A percentile compares a stretch with the other conserved stretches of the same genome.
Conservation (phyloP, 192 early-diverging fungal species). For the Chytriomyces confervae region DNA sequence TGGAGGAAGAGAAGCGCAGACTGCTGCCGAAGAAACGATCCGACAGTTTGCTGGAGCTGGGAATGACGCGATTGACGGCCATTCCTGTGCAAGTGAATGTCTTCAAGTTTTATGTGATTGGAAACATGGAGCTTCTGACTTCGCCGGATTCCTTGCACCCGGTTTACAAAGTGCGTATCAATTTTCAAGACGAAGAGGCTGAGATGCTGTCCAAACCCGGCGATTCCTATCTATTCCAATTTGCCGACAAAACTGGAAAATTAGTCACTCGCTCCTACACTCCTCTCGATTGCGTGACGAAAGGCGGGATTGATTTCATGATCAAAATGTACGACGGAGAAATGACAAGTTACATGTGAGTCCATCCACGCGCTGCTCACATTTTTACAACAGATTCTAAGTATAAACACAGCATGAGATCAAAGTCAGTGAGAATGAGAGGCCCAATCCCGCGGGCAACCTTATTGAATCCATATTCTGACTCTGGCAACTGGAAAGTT, state of each 20-base stretch:
- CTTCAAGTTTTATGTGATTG: slow-evolving; percentile 14
- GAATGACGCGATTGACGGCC: not conserved
- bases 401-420: not conserved
- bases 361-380: not conserved
- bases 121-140: slow-evolving; percentile 7
- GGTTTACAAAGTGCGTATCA: slow-evolving; percentile 26
- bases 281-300: not conserved
- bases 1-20: not conserved
- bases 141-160: slow-evolving; percentile 1
- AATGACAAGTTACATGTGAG: slow-evolving; percentile 40
- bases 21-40: not conserved
- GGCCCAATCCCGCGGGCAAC: slow-evolving; percentile 34
- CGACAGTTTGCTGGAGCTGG: slow-evolving; percentile 4
- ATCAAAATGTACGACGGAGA: slow-evolving; percentile 39
- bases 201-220: slow-evolving; percentile 33
- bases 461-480: slow-evolving; percentile 30
- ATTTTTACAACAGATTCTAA: not conserved
- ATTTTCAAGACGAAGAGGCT: slow-evolving; percentile 27
- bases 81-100: slow-evolving; percentile 11
- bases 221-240: slow-evolving; percentile 40
- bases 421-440: slow-evolving; percentile 36
- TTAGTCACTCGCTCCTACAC: slow-evolving; percentile 23
- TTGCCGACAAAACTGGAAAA: slow-evolving; percentile 10
- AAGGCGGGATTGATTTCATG: slow-evolving; percentile 32
- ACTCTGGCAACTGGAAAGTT: slow-evolving; percentile 41